Conservation (phyloP, 257 asterid species). For the Solanum sparsipilum region DNA sequence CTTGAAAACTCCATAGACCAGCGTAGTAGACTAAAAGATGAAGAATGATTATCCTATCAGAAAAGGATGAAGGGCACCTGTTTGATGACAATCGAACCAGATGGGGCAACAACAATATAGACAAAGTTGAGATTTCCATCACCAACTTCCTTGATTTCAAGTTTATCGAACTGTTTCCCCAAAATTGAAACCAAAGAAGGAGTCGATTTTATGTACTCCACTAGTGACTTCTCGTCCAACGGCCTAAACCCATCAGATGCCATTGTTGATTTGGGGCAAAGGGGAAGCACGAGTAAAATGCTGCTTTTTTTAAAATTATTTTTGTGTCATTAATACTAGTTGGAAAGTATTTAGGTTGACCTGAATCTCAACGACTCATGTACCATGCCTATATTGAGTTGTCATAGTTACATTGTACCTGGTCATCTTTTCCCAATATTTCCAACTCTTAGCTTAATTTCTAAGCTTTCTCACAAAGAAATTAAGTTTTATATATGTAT, state of each 20-base stretch:
- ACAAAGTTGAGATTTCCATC: conserved; percentile 98
- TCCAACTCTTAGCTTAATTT: neutral
- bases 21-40: neutral
- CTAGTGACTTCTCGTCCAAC: conserved; percentile 56
- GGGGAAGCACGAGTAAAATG: neutral
- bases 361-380: neutral
- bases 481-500: too few relatives aligned
- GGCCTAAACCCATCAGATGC: conserved; percentile 54
- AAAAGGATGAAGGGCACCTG: conserved; percentile 33
- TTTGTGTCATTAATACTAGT: neutral
- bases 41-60: neutral
- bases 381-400: neutral
- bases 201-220: conserved; percentile 69
- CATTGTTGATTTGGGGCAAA: conserved; percentile 12
- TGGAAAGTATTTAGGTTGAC: neutral
- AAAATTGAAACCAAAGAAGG: conserved; percentile 60
- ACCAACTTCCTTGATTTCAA: conserved; percentile 79
- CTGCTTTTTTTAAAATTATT: neutral
- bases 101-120: conserved; percentile 44
- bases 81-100: conserved; percentile 75
- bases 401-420: neutral
- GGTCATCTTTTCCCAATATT: neutral
- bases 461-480: neutral
- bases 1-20: neutral
- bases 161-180: conserved; percentile 46